Base-by-base conservation (phyloP, 2,329 filamentous ascomycete genomes). In the Pleomassaria siparia region DNA sequence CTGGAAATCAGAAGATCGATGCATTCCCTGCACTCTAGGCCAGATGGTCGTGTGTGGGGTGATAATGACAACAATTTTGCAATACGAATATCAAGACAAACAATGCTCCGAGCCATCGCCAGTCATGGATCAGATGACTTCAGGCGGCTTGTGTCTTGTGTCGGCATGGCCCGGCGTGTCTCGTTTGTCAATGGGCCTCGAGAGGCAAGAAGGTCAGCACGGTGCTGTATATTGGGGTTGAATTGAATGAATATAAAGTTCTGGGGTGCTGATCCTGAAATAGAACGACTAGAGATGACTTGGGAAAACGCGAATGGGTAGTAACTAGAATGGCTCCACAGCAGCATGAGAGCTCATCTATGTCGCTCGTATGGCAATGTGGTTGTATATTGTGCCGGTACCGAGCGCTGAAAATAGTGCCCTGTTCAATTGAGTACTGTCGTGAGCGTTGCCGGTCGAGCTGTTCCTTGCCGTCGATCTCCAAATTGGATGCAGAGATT, bases 401-500 rank as follows among this genome's bases (percentile, higher is more conserved):
- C 41, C 57, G 53, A 62, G 45, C 44, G 50, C 60, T 66, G 57
- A 59, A 60, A 65, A 62, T 64, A 62, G 51, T 44, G 40, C 45
- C 25, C 32, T 44, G 32, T 50, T 51, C 36, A 40, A 43, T 53
- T 30, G 49, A 58, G 45, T 33, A 43, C 35, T 50, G 49, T 54
- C 15, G 51, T 57, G 49, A 50, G 55, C 46, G 45, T 43, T 51
- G 52, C 40, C 46, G 44, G 51, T 55, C 52, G 59, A 50, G 51
- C 39, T 49, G 46, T 49, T 49, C 64, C 62, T 54, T 63, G 64
- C 58, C 53, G 61, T 49, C 58, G 64, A 68, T 67, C 64, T 67
- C 55, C 49, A 65, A 64, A 59, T 45, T 56, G 57, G 43, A 56
- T 58, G 59, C 56, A 60, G 53, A 60, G 58, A 68, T 67, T 63